Evolutionary conservation across 495 filamentous ascomycete species (phyloP).

Genomic region (Daldinia loculata): DNA sequence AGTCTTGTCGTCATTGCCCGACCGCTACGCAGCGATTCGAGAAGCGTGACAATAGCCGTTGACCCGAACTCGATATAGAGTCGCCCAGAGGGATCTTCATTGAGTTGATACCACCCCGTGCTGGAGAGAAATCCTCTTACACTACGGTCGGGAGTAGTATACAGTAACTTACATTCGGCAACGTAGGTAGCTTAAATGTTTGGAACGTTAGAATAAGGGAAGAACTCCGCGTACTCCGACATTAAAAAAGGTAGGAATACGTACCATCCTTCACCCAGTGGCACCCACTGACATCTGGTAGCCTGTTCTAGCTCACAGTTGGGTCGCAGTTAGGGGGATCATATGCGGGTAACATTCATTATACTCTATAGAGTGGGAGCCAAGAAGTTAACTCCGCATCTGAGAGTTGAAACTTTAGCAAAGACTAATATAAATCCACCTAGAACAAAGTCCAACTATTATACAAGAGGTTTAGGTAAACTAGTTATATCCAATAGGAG

Average conservation of each 20-base stretch:
- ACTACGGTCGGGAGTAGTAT: neutral
- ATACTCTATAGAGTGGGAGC: conserved; percentile 15
- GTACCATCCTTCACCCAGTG: neutral
- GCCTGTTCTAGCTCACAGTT: neutral
- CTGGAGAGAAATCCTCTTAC: conserved; percentile 2
- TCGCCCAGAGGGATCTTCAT: neutral
- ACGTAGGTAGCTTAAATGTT: conserved; percentile 1
- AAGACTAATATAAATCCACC: neutral
- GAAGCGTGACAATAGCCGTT: neutral
- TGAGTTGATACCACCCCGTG: neutral
- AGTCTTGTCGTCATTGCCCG: conserved; percentile 22
- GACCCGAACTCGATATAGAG: conserved; percentile 9
- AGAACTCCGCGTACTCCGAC: neutral
- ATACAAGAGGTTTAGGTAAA: conserved; percentile 30
- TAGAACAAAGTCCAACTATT: neutral
- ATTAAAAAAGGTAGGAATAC: neutral
- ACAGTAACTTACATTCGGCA: neutral
- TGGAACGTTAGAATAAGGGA: neutral
- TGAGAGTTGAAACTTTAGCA: conserved; percentile 12
- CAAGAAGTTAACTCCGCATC: conserved; percentile 13
- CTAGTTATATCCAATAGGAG: conserved; percentile 15
- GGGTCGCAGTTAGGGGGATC: neutral
- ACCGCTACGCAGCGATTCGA: neutral
- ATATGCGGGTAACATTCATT: conserved; percentile 24
- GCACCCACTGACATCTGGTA: neutral